These are phyloP conservation scores for Metschnikowia peoriensis DNA, from an alignment of 805 yeast species.

Conservation along the genomic window DNA sequence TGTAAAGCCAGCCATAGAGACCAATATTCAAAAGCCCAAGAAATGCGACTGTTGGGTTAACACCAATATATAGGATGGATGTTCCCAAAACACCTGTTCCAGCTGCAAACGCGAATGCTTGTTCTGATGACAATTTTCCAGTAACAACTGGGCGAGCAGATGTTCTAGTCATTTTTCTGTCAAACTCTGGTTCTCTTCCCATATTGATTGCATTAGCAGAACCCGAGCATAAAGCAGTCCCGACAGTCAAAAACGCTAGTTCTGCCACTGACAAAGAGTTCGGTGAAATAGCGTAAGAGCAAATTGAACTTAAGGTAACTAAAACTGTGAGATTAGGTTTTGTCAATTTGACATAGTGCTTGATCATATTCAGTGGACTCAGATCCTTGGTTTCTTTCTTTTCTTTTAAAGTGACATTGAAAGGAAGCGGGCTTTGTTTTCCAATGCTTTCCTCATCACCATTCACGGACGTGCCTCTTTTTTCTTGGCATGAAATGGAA, in stretches of 20 bases:
- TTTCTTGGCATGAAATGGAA: neutral
- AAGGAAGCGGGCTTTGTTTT: conserved; percentile 45
- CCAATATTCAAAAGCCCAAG: conserved; percentile 80
- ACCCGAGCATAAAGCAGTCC: conserved; percentile 86
- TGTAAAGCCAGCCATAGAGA: conserved; percentile 86
- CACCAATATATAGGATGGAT: conserved; percentile 68
- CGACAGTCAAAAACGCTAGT: conserved; percentile 69
- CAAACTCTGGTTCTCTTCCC: conserved; percentile 94
- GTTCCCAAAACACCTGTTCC: conserved; percentile 71
- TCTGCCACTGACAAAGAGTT: conserved; percentile 70
- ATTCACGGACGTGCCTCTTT: neutral
- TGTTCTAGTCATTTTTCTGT: conserved; percentile 83
- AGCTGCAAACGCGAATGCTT: conserved; percentile 82
- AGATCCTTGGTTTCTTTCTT: conserved; percentile 12
- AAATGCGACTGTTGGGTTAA: conserved; percentile 77
- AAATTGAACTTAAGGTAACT: conserved; percentile 87
- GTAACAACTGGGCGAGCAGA: conserved; percentile 86
- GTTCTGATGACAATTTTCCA: conserved; percentile 68
- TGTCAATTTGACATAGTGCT: conserved; percentile 76
- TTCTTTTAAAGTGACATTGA: conserved; percentile 48
- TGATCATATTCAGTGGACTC: conserved; percentile 20
- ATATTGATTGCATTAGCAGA: conserved; percentile 96
- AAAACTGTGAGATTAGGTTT: conserved; percentile 87
- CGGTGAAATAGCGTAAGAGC: conserved; percentile 92
- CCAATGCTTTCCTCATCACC: neutral